Base-by-base conservation (phyloP, 768 basidiomycete species). In the Tricholoma flavovirens region DNA sequence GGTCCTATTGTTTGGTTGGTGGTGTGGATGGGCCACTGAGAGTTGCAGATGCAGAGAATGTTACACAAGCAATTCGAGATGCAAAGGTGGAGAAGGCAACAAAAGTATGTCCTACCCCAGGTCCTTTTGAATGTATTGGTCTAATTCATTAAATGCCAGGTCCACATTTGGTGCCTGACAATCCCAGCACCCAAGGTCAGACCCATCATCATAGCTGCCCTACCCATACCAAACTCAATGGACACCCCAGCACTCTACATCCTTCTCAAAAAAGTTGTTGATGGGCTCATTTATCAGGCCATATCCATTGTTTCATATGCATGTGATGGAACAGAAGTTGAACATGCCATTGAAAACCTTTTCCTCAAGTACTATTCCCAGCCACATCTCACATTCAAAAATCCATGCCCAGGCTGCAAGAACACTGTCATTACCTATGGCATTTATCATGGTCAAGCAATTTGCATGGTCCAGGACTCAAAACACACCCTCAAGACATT, bases 291-390 rank as follows among this genome's bases (percentile, higher is more conserved):
- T 6, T 49, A 62, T n/a, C 49, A 36, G 1, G 43, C 56, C 3
- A 56, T 76, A n/a, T 38, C 59, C 2, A 60, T 73, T 14, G 53
- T 71, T 3, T 73, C 73, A 9, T 70, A 69, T 35, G 64, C 69
- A 9, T 67, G 62, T 49, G 73, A 76, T 67, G 75, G 75, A 1
- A 72, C 73, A 0, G 65, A 67, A 52, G 55, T 62, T 2, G 73
- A 76, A 53, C 67, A 70, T 8, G 21, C 56, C 0, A 55, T 69
- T 3, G 67, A 73, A 48, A 22, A 59, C 0, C 15, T 56, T 10
- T 46, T 73, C 10, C 36, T 56, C 0, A 29, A 56, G 33, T 17
- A 3, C 26, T 8, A 49, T 12, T 56, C 21, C 43, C 56, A 9
- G 35, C 12, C 0, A 1, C 59, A 19, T 30, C 65, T 42, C 36